Conservation (phyloP, 2,329 filamentous ascomycete species). For the Diaporthe humulicola region DNA sequence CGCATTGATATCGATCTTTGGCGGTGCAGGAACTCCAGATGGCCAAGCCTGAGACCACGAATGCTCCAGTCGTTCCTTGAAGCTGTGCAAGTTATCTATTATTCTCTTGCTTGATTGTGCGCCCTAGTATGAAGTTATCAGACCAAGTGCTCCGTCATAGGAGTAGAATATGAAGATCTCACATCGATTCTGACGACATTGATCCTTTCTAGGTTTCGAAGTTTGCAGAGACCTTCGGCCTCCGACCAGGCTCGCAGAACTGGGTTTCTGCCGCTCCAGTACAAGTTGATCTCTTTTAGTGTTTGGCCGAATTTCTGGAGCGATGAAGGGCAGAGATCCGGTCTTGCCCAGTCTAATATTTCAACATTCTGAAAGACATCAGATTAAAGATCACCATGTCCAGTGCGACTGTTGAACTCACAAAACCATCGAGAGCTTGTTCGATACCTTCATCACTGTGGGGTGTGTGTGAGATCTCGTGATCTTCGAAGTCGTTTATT, state of each 20-base stretch:
- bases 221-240: background rate
- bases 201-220: background rate
- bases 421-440: background rate
- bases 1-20: no score
- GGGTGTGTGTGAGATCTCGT: no score
- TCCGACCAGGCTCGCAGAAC: conserved; percentile 1
- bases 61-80: no score
- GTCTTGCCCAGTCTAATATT: conserved; percentile 6
- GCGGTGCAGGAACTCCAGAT: no score
- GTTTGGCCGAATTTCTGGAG: background rate
- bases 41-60: no score
- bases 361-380: background rate
- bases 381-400: no score
- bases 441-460: conserved; percentile 9
- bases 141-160: no score
- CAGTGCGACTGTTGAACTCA: background rate
- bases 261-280: conserved; percentile 13
- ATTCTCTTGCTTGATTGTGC: no score
- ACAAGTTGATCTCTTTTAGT: conserved; percentile 2
- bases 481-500: no score
- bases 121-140: no score
- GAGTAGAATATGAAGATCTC: background rate
- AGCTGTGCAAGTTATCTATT: no score
- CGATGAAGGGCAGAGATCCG: background rate
- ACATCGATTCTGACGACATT: background rate